Percentiles rank a stretch among this genome's conserved stretches.
Conservation (phyloP, 805 yeast species). For the Spathaspora sp. region DNA sequence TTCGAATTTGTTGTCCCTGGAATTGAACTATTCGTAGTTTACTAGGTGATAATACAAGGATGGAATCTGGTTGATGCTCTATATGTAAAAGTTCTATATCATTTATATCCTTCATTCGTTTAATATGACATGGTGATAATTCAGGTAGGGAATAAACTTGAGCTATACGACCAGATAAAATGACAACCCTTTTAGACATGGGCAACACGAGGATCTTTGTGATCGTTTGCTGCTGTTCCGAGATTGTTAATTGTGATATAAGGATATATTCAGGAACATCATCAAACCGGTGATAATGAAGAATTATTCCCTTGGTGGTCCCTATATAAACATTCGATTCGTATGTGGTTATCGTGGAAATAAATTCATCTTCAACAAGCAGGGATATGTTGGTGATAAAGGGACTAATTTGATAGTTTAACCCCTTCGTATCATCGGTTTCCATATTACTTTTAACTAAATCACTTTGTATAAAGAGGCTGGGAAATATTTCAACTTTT, state of each 20-base stretch:
- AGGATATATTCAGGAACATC: conserved; percentile 33
- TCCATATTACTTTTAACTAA: background rate
- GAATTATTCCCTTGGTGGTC: conserved; percentile 30
- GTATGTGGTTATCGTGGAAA: conserved; percentile 19
- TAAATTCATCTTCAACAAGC: conserved; percentile 1
- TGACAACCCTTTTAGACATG: conserved; percentile 20
- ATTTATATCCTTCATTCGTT: conserved; percentile 32
- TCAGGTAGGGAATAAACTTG: conserved; percentile 33
- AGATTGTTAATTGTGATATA: conserved; percentile 18
- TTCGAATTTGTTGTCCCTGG: conserved; percentile 20
- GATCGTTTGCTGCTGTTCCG: conserved; percentile 11
- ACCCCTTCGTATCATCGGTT: background rate
- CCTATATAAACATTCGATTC: conserved; percentile 34
- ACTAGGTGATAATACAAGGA: conserved; percentile 26
- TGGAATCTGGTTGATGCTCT: conserved; percentile 17
- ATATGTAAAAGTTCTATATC: conserved; percentile 23
- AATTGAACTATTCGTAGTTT: conserved; percentile 31
- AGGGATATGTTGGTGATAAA: conserved; percentile 1
- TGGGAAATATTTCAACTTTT: background rate
- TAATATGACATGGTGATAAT: conserved; percentile 32
- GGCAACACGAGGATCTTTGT: conserved; percentile 22
- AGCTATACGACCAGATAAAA: conserved; percentile 22
- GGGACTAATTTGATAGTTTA: conserved; percentile 4
- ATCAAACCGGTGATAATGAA: conserved; percentile 37
- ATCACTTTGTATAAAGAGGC: background rate